phyloP scores from a whole-genome alignment of 805 yeast species.

The Zygosaccharomyces pseudorouxii region DNA sequence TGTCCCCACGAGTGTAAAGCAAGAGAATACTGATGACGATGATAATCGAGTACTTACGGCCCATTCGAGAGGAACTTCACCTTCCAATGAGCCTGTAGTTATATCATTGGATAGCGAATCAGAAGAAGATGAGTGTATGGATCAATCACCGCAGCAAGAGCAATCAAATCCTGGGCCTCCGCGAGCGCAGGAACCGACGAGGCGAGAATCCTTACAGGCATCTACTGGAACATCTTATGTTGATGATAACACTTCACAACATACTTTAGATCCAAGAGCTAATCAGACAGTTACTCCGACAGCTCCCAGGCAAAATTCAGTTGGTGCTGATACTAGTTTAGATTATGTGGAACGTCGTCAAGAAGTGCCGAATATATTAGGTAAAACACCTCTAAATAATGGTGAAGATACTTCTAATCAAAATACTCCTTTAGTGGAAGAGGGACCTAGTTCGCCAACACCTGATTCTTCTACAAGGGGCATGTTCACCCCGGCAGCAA shows the following conservation, averaged over 20 bases:
- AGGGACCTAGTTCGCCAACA: conserved; percentile 10
- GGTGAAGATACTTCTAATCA: conserved; percentile 2
- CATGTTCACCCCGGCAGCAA: conserved; percentile 6
- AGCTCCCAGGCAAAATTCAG: conserved; percentile 2
- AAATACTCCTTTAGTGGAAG: conserved; percentile 10
- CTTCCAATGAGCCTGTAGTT: conserved; percentile 36
- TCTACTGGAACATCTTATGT: conserved; percentile 1
- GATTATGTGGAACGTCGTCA: conserved; percentile 13
- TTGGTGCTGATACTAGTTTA: conserved; percentile 14
- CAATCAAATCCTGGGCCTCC: background rate
- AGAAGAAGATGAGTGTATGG: conserved; percentile 37
- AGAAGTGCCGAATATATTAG: conserved; percentile 21
- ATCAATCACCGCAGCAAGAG: background rate
- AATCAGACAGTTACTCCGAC: conserved; percentile 10
- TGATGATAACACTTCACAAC: conserved; percentile 6
- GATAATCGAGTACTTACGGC: conserved; percentile 13
- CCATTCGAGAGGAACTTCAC: conserved; percentile 4
- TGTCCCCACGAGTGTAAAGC: conserved; percentile 11
- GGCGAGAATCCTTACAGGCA: background rate
- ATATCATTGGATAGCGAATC: conserved; percentile 50
- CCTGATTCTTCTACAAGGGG: conserved; percentile 7
- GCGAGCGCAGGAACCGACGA: background rate
- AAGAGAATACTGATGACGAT: conserved; percentile 24
- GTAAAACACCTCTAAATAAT: conserved; percentile 20
- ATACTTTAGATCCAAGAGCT: conserved; percentile 23